A percentile compares a stretch with the other conserved stretches of the same genome.
Conservation (phyloP, 768 basidiomycete genomes). For the Naganishia vaughanmartiniae region DNA sequence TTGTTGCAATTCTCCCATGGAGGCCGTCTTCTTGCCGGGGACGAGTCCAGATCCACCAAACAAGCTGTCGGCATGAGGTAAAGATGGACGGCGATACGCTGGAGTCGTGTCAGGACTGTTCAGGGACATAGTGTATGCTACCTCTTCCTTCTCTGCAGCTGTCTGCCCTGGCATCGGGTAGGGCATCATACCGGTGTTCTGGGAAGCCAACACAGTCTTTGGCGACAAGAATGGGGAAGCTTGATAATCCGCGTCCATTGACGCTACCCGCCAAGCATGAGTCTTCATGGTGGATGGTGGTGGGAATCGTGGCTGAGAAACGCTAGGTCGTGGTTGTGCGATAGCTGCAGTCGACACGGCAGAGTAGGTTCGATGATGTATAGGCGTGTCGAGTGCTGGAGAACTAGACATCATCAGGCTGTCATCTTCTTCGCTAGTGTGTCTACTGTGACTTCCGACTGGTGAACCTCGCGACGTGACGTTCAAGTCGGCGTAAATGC, state of each 20-base stretch:
- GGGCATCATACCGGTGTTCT: not conserved
- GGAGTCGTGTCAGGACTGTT: constrained; percentile 3
- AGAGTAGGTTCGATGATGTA: constrained; percentile 7
- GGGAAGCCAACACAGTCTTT: not conserved
- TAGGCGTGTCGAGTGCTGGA: constrained; percentile 28
- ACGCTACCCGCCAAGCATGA: constrained; percentile 20
- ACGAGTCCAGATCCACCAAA: constrained; percentile 16
- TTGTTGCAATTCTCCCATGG: constrained; percentile 20
- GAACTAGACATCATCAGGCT: constrained; percentile 28
- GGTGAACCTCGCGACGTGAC: constrained; percentile 8
- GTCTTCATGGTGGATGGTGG: constrained; percentile 21
- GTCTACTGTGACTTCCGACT: constrained; percentile 5
- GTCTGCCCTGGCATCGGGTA: not conserved
- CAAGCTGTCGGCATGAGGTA: constrained; percentile 17
- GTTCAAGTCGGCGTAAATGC: constrained; percentile 13
- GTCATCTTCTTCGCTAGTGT: constrained; percentile 22
- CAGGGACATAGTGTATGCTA: constrained; percentile 17
- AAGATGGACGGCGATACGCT: constrained; percentile 17
- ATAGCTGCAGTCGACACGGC: not conserved
- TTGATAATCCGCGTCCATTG: constrained; percentile 22
- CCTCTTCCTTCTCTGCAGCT: constrained; percentile 9
- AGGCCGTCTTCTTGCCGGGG: constrained; percentile 14
- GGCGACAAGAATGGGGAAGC: constrained; percentile 21
- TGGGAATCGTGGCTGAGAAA: constrained; percentile 18
- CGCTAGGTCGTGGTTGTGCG: constrained; percentile 3